Evolutionary conservation across 371 early-diverging fungal genomes (phyloP), one percentile per base, ranked within the genome.

Genomic region (Parasitella parasitica): DNA sequence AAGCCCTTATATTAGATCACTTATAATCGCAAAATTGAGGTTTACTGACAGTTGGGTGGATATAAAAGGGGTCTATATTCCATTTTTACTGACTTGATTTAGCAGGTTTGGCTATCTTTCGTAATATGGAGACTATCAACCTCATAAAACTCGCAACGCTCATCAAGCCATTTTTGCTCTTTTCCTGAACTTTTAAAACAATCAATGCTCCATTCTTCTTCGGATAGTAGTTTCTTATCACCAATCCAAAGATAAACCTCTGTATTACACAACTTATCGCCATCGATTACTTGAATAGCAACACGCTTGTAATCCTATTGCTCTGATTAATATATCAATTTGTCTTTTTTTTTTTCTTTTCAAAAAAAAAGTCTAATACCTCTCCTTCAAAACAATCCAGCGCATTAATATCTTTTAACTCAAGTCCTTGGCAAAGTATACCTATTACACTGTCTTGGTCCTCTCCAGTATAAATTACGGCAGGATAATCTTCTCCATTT

Each of bases 331-430:
- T 0, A 32, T 11, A 32, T 11, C 4, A 6, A 36, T 34, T 4
- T 6, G 5, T 26, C 7, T 24, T 36, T 28, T 22, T 46, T 18
- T 16, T 9, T 26, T 4, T 24, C 27, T 28, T 22, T 46, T 18
- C 6, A 3, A 13, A 22, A 13, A 3, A 34, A 0, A 7, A 57
- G 4, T 22, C 3, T 32, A 32, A 62, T 71, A 80, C 80, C 16
- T 72, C 68, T 38, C 80, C 80, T 63, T 80, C 80, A 67, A 71
- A 80, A 0, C 55, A 54, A 64, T 80, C 80, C 12, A 80, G 48
- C 27, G 69, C 61, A 20, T 54, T 37, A 2, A 80, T 39, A 53
- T 80, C 75, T 50, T 52, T 46, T 4, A 18, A 43, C 4, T 36
- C 57, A 15, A 80, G 53, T 6, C 73, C 71, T 64, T 70, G 68